Percentiles rank a stretch among this genome's conserved stretches.
Evolutionary conservation across 352 stramenopile genomes (phyloP).

Genomic region (Pythium dissimile): DNA sequence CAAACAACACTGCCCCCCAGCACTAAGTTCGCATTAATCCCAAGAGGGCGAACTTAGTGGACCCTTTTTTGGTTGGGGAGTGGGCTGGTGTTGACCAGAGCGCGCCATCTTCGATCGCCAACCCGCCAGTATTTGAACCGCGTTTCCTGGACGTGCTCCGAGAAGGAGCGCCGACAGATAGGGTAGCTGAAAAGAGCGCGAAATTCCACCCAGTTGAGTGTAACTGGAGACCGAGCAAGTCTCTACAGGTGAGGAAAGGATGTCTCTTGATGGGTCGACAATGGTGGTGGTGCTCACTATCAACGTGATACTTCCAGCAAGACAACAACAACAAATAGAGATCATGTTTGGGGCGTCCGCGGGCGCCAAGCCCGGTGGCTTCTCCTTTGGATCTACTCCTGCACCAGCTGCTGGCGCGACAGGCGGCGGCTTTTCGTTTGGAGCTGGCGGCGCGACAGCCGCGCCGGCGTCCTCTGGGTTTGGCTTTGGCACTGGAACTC

Average conservation of each 20-base stretch:
- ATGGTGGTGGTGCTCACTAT: neutral
- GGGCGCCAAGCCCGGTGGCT: slow-evolving; percentile 31
- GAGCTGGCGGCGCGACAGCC: slow-evolving; percentile 16
- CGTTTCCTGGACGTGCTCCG: too few relatives aligned
- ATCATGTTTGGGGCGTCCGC: slow-evolving; percentile 50
- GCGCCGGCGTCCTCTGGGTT: slow-evolving; percentile 15
- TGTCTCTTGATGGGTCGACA: neutral
- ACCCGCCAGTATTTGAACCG: too few relatives aligned
- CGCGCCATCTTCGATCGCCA: too few relatives aligned
- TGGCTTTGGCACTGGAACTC: slow-evolving; percentile 21
- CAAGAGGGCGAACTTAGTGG: neutral
- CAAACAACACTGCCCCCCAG: too few relatives aligned
- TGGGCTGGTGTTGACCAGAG: too few relatives aligned
- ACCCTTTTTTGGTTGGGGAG: neutral
- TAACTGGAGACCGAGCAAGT: too few relatives aligned
- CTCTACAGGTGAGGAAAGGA: too few relatives aligned
- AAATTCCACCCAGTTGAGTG: too few relatives aligned
- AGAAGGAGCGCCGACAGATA: too few relatives aligned
- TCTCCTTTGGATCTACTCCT: slow-evolving; percentile 39
- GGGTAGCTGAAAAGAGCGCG: too few relatives aligned
- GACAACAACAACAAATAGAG: neutral
- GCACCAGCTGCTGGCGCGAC: slow-evolving; percentile 12
- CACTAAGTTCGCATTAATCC: neutral
- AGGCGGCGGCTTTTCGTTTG: slow-evolving; percentile 32
- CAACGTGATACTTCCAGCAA: neutral